A percentile compares a stretch with the other conserved stretches of the same genome.
Evolutionary conservation across 768 basidiomycete genomes (phyloP).

Genomic region (Floccularia luteovirens): DNA sequence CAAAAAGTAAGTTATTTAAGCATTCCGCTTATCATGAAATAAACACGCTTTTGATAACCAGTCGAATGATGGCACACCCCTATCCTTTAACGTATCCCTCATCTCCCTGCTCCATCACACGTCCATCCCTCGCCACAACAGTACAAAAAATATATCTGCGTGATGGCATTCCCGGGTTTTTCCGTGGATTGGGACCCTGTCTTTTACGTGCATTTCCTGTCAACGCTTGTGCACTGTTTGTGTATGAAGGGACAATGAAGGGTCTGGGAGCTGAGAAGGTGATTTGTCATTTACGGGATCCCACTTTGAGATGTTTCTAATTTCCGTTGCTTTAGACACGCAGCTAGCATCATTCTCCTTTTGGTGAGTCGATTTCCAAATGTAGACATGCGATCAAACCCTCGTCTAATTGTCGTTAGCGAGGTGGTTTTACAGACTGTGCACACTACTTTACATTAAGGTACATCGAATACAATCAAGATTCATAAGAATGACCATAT

Average conservation of each 20-base stretch:
- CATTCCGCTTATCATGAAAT: not conserved
- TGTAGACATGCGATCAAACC: too few relatives aligned
- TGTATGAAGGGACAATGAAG: slow-evolving; percentile 71
- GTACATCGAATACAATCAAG: not conserved
- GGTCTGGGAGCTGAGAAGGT: slow-evolving; percentile 62
- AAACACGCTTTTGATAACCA: slow-evolving; percentile 21
- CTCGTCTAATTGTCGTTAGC: too few relatives aligned
- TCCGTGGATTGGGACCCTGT: slow-evolving; percentile 61
- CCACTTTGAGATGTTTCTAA: slow-evolving; percentile 4
- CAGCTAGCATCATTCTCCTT: too few relatives aligned
- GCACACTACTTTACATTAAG: too few relatives aligned
- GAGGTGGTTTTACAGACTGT: too few relatives aligned
- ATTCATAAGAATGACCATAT: slow-evolving; percentile 4
- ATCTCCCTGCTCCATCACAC: slow-evolving; percentile 13
- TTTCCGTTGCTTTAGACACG: too few relatives aligned
- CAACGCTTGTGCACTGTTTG: slow-evolving; percentile 73
- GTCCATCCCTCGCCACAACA: slow-evolving; percentile 41
- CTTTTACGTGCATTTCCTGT: slow-evolving; percentile 70
- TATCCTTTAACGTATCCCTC: slow-evolving; percentile 35
- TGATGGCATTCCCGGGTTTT: slow-evolving; percentile 50
- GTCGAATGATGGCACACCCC: slow-evolving; percentile 61
- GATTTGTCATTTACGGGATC: slow-evolving; percentile 6
- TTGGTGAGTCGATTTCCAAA: too few relatives aligned
- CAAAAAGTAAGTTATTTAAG: slow-evolving; percentile 53
- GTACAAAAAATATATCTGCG: slow-evolving; percentile 44